Evolutionary conservation across 768 basidiomycete species (phyloP).

Genomic region (Phanerodontia chrysosporium): DNA sequence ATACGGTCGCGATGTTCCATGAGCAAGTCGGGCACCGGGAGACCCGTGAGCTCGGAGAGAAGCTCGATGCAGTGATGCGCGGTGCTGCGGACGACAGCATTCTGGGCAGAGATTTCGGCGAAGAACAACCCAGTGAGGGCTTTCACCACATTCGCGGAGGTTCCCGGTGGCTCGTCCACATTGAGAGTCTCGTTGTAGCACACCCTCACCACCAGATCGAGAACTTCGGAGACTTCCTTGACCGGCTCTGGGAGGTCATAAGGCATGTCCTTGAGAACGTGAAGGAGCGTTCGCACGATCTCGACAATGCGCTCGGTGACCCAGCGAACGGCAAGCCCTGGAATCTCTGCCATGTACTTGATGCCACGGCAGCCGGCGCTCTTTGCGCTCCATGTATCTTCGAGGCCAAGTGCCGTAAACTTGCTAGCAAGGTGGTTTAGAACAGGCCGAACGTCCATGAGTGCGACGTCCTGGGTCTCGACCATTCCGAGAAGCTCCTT

Average conservation of each 20-base stretch:
- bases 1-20: constrained; percentile 83
- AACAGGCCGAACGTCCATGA: constrained; percentile 58
- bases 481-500: constrained; percentile 60
- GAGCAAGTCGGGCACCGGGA: constrained; percentile 74
- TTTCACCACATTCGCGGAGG: constrained; percentile 44
- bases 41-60: constrained; percentile 68
- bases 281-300: constrained; percentile 83
- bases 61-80: constrained; percentile 78
- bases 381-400: constrained; percentile 87
- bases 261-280: constrained; percentile 92
- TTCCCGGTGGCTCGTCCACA: constrained; percentile 15
- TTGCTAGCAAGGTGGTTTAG: constrained; percentile 81
- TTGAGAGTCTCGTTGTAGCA: constrained; percentile 45
- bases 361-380: constrained; percentile 88
- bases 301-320: constrained; percentile 85
- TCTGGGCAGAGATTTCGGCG: constrained; percentile 85
- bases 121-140: constrained; percentile 81
- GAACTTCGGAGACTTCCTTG: constrained; percentile 72
- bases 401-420: constrained; percentile 83
- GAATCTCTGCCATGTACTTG: constrained; percentile 68
- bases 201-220: constrained; percentile 61
- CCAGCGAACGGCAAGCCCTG: constrained; percentile 73
- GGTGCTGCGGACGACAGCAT: constrained; percentile 78
- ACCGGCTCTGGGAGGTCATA: constrained; percentile 82
- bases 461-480: constrained; percentile 39